Conservation (phyloP, 192 early-diverging fungal genomes). For the Coemansia sp. region DNA sequence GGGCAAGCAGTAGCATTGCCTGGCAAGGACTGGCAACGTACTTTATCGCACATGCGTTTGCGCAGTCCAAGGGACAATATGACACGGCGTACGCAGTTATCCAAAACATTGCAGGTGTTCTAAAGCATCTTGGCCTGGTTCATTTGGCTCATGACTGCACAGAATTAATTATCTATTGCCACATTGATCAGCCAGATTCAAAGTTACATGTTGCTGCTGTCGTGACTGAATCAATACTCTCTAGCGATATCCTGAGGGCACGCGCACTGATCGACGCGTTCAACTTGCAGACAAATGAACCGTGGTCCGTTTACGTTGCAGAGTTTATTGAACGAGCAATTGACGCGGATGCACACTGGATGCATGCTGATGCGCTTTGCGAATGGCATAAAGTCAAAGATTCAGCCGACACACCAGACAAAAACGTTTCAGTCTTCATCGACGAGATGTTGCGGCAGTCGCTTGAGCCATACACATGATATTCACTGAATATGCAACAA, state of each 20-base stretch:
- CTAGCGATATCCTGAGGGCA: constrained; percentile 26
- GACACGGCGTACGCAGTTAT: constrained; percentile 8
- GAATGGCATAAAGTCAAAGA: constrained; percentile 10
- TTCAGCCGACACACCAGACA: background rate
- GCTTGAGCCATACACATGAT: background rate
- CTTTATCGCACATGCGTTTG: constrained; percentile 23
- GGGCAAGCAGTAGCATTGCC: background rate
- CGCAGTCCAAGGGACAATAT: constrained; percentile 7
- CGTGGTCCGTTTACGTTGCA: constrained; percentile 36
- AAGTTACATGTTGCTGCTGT: constrained; percentile 12
- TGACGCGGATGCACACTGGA: constrained; percentile 17
- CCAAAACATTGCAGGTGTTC: background rate
- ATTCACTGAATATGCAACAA: background rate
- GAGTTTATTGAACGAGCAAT: constrained; percentile 10
- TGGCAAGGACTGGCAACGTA: constrained; percentile 14
- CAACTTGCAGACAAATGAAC: constrained; percentile 9
- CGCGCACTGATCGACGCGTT: constrained; percentile 8
- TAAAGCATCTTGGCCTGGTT: constrained; percentile 1
- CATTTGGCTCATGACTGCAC: constrained; percentile 34
- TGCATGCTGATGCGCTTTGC: constrained; percentile 5
- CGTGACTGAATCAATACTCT: constrained; percentile 10
- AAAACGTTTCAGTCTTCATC: background rate
- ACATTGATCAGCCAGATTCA: constrained; percentile 17
- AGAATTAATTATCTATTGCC: constrained; percentile 21
- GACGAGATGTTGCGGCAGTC: background rate